A percentile compares a stretch with the other conserved stretches of the same genome.
Conservation (phyloP, 441 rosid species). For the Dalechampia spathulata region DNA sequence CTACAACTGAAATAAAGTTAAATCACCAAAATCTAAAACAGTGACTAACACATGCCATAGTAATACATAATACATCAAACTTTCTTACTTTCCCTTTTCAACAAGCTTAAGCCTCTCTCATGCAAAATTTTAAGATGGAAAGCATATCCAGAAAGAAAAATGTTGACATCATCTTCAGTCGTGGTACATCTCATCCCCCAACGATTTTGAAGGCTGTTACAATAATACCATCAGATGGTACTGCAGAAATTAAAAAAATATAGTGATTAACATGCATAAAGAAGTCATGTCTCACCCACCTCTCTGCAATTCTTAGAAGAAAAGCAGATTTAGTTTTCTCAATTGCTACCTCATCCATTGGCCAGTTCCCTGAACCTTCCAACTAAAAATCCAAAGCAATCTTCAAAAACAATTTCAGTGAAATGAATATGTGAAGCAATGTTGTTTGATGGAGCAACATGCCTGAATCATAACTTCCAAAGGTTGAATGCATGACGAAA, state of each 20-base stretch:
- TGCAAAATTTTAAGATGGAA: conserved; percentile 84
- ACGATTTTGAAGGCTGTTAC: conserved; percentile 57
- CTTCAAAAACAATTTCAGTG: conserved; percentile 15
- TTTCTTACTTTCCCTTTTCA: conserved; percentile 64
- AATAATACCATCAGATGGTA: conserved; percentile 14
- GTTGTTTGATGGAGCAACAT: conserved; percentile 11
- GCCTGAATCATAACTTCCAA: conserved; percentile 95
- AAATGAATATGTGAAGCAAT: background rate
- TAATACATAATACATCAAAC: conserved; percentile 16
- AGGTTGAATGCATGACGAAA: conserved; percentile 61
- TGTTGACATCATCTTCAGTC: conserved; percentile 67
- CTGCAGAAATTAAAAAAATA: background rate
- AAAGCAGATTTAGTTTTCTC: conserved; percentile 89
- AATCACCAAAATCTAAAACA: conserved; percentile 14
- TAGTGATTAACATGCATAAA: conserved; percentile 6
- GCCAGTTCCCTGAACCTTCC: conserved; percentile 99
- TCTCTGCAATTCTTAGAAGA: conserved; percentile 86
- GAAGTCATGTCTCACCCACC: conserved; percentile 31
- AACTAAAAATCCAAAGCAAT: conserved; percentile 34
- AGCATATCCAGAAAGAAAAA: conserved; percentile 70
- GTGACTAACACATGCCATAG: background rate
- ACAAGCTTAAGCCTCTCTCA: conserved; percentile 81
- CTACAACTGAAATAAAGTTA: conserved; percentile 27
- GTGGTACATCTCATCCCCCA: conserved; percentile 72
- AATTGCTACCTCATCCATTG: conserved; percentile 73